phyloP scores from a whole-genome alignment of 2,329 filamentous ascomycete genomes.

The Xylaria sp. region DNA sequence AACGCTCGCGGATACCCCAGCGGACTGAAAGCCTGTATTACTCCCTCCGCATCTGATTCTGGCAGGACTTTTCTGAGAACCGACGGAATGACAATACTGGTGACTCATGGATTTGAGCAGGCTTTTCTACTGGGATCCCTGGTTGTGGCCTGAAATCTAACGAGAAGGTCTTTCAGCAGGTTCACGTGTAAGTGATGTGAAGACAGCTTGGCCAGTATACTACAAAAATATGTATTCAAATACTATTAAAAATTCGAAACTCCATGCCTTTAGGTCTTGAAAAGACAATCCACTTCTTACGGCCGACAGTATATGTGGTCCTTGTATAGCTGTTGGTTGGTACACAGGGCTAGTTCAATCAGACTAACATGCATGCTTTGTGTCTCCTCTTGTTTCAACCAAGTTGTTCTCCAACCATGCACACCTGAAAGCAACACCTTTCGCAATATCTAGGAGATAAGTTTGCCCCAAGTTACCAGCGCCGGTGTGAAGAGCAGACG shows the following conservation, averaged over 20 bases:
- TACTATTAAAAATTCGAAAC: background rate
- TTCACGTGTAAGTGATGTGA: background rate
- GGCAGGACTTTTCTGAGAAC: background rate
- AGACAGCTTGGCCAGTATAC: background rate
- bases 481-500: background rate
- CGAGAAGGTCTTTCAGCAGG: background rate
- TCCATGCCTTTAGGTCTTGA: background rate
- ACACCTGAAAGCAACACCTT: background rate
- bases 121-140: background rate
- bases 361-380: background rate
- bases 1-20: constrained; percentile 14
- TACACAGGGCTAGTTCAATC: background rate
- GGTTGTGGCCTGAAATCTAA: background rate
- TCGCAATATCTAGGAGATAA: background rate
- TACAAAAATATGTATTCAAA: background rate
- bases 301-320: background rate
- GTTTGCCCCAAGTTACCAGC: background rate
- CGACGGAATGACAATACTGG: no score
- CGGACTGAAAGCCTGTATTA: background rate
- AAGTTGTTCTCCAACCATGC: background rate
- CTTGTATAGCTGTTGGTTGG: background rate
- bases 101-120: background rate
- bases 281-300: background rate
- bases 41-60: background rate
- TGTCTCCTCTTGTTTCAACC: background rate